Evolutionary conservation across 495 filamentous ascomycete species (phyloP), one percentile per base, ranked within the genome.

Genomic region (Aspergillus carlsbadensis): DNA sequence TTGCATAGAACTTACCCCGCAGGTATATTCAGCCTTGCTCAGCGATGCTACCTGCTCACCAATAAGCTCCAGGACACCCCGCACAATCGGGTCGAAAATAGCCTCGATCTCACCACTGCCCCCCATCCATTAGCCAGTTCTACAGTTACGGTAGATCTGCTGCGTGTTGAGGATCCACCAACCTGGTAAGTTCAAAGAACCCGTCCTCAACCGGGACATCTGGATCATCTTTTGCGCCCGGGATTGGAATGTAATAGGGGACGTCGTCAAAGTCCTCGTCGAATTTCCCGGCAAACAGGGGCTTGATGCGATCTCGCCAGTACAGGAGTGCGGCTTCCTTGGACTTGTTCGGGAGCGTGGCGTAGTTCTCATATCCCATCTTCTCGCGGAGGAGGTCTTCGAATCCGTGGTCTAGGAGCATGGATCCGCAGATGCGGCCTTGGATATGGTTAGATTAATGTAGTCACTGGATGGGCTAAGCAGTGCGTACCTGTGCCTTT

Each of bases 71-170:
- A 87, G 72, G 11, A 89, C 80, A 33, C 85, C 72, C 15, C 70
- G 56, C 1, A 87, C 71, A 15, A 88, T 78, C 3, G 78, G 80
- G 40, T 85, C 78, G 57, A 85, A 85, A 43, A 85, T 81, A 6
- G 54, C 66, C 35, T 76, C 64, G 18, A 85, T 55, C 18, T 83
- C 76, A 1, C 65, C 47, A 13, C 71, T 75, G 39, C n/a, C 2
- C 21, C 21, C 39, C 17, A 18, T 41, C 10, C 17, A 20, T 10
- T 5, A 40, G 37, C n/a, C 37, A 5, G 15, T 10, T 5, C 5
- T 40, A 17, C 10, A 40, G n/a, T 5, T 40, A 42, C 39, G n/a
- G 6, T 42, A 42, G 7, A 24, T n/a, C n/a, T n/a, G n/a, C n/a
- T n/a, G n/a, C n/a, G n/a, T n/a, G n/a, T n/a, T n/a, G n/a, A n/a